These are phyloP conservation scores for Tricholoma sp. DNA, from an alignment of 768 basidiomycete species.

Conservation along the genomic window DNA sequence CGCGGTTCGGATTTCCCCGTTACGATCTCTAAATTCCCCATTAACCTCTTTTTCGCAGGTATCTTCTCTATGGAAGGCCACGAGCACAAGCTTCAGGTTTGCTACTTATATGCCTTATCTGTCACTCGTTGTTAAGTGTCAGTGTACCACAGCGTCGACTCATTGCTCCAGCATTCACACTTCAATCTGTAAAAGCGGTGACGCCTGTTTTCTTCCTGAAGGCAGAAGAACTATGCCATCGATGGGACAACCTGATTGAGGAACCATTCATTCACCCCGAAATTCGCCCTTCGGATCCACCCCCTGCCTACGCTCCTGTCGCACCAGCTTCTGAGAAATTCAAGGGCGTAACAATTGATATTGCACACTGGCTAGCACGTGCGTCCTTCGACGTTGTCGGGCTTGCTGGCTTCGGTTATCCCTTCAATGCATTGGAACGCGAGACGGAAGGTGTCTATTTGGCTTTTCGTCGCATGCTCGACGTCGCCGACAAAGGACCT, in stretches of 20 bases:
- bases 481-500: constrained; percentile 42
- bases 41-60: constrained; percentile 22
- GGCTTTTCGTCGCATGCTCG: constrained; percentile 47
- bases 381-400: constrained; percentile 63
- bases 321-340: constrained; percentile 8
- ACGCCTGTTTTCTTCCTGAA: constrained; percentile 46
- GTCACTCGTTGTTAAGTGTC: background rate
- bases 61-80: constrained; percentile 49
- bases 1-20: constrained; percentile 28
- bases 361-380: constrained; percentile 54
- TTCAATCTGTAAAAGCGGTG: constrained; percentile 38
- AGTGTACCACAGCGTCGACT: constrained; percentile 31
- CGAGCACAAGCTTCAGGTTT: constrained; percentile 40
- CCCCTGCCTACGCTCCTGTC: constrained; percentile 8
- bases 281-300: constrained; percentile 4
- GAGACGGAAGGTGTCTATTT: constrained; percentile 44
- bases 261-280: constrained; percentile 3
- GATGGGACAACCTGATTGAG: constrained; percentile 34
- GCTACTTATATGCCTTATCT: background rate
- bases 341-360: constrained; percentile 33
- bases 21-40: background rate
- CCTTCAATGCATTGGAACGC: constrained; percentile 43
- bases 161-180: constrained; percentile 46
- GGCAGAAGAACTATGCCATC: constrained; percentile 42
- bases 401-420: constrained; percentile 49